Conservation (phyloP, 1,139 yeast species). For the Saccharomyces hybrid region DNA sequence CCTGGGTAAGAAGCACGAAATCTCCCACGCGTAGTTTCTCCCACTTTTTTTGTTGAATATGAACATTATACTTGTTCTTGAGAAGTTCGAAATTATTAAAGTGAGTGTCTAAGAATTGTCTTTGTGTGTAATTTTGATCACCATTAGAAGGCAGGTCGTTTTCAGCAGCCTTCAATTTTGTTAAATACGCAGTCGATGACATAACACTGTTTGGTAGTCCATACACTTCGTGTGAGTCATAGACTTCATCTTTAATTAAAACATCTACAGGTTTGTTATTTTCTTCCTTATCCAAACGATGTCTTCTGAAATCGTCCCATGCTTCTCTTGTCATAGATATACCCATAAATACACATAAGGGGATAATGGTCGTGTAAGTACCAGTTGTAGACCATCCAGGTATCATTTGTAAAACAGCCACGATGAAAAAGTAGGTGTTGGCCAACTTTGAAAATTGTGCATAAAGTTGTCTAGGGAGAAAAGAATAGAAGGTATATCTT, state of each 20-base stretch:
- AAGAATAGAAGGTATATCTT: slow-evolving; percentile 71
- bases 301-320: slow-evolving; percentile 85
- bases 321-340: slow-evolving; percentile 92
- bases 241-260: slow-evolving; percentile 13
- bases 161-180: not conserved
- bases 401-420: slow-evolving; percentile 89
- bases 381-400: slow-evolving; percentile 99
- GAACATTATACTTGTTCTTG: slow-evolving; percentile 23
- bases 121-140: not conserved
- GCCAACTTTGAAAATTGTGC: slow-evolving; percentile 94
- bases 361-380: slow-evolving; percentile 88
- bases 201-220: not conserved
- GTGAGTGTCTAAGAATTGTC: slow-evolving; percentile 7
- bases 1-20: slow-evolving; percentile 58
- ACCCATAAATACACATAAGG: slow-evolving; percentile 77
- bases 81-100: slow-evolving; percentile 26
- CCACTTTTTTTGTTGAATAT: slow-evolving; percentile 45
- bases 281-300: slow-evolving; percentile 76
- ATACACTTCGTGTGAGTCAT: slow-evolving; percentile 2
- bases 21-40: slow-evolving; percentile 79
- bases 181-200: slow-evolving; percentile 4
- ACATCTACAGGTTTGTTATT: slow-evolving; percentile 51
- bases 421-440: slow-evolving; percentile 74
- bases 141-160: not conserved
- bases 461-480: slow-evolving; percentile 77